These are phyloP conservation scores for Ceratocystiopsis sp. DNA, from an alignment of 2,329 filamentous ascomycete genomes.

Conservation along the genomic window DNA sequence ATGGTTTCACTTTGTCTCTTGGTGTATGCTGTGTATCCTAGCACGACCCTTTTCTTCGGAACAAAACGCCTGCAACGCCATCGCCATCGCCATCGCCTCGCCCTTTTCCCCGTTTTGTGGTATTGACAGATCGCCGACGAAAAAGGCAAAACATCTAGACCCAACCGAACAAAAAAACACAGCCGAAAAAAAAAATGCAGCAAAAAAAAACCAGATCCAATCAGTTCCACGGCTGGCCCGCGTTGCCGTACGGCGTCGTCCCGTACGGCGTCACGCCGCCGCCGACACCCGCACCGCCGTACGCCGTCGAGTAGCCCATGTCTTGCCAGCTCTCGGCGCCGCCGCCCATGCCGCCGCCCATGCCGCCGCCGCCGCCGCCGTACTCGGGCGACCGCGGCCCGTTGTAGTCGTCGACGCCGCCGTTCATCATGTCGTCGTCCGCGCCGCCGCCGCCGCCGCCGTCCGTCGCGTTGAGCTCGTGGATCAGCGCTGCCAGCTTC, in stretches of 20 bases:
- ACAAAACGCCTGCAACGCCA: no score
- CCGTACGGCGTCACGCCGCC: constrained; percentile 30
- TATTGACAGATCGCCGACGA: no score
- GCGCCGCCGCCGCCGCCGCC: constrained; percentile 23
- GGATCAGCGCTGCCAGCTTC: constrained; percentile 63
- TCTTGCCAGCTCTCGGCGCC: constrained; percentile 40
- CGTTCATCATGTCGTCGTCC: neutral
- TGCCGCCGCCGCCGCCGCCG: constrained; percentile 24
- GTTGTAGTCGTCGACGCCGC: constrained; percentile 22
- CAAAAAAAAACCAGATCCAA: neutral
- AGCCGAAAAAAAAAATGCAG: neutral
- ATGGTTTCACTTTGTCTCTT: neutral
- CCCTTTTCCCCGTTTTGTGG: no score
- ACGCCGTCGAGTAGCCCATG: constrained; percentile 54
- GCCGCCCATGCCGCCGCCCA: constrained; percentile 13
- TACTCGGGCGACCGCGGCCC: constrained; percentile 51
- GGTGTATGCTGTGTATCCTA: neutral
- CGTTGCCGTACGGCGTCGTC: constrained; percentile 29
- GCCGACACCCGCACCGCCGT: constrained; percentile 34
- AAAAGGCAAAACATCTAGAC: neutral
- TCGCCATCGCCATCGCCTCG: no score
- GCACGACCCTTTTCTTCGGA: no score
- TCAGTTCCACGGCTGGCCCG: constrained; percentile 33
- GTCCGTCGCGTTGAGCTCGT: constrained; percentile 32
- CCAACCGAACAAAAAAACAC: neutral